A percentile compares a stretch with the other conserved stretches of the same genome.
Evolutionary conservation across 106 monocot genomes (phyloP).

Genomic region (Apostasia shenzhenica): DNA sequence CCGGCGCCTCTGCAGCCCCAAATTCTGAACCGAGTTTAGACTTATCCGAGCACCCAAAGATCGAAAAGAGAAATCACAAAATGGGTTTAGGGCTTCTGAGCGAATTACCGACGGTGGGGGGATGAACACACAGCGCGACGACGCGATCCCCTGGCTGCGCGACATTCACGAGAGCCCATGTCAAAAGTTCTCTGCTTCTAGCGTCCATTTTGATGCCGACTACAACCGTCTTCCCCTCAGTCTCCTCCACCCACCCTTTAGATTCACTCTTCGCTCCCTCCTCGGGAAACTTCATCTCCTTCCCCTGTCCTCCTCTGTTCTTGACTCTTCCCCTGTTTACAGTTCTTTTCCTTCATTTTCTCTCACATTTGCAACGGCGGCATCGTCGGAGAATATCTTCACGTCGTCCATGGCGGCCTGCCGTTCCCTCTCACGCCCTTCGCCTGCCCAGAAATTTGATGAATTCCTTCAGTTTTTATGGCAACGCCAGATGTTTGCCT

Average conservation of each 20-base stretch:
- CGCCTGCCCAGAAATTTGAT: too few relatives aligned
- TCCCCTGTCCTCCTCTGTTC: too few relatives aligned
- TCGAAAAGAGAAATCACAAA: background rate
- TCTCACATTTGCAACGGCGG: background rate
- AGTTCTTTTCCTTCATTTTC: slow-evolving; percentile 1
- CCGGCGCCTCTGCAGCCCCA: background rate
- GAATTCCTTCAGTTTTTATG: too few relatives aligned
- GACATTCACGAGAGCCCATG: slow-evolving; percentile 65
- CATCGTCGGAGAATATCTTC: too few relatives aligned
- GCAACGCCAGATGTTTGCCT: too few relatives aligned
- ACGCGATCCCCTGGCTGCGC: slow-evolving; percentile 42
- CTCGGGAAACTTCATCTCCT: background rate
- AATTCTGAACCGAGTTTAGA: background rate
- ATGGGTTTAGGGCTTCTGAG: background rate
- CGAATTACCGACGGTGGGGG: slow-evolving; percentile 6
- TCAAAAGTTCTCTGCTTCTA: slow-evolving; percentile 47
- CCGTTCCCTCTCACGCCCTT: too few relatives aligned
- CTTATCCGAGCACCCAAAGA: background rate
- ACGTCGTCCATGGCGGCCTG: too few relatives aligned
- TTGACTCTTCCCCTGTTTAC: too few relatives aligned
- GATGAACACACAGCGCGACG: slow-evolving; percentile 44
- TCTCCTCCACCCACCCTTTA: background rate
- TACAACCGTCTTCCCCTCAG: slow-evolving; percentile 25
- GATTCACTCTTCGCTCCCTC: background rate
- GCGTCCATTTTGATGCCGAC: slow-evolving; percentile 50